Evolutionary conservation across 352 stramenopile species (phyloP), one percentile per base, ranked within the genome.

Genomic region (Phytopythium boreale): DNA sequence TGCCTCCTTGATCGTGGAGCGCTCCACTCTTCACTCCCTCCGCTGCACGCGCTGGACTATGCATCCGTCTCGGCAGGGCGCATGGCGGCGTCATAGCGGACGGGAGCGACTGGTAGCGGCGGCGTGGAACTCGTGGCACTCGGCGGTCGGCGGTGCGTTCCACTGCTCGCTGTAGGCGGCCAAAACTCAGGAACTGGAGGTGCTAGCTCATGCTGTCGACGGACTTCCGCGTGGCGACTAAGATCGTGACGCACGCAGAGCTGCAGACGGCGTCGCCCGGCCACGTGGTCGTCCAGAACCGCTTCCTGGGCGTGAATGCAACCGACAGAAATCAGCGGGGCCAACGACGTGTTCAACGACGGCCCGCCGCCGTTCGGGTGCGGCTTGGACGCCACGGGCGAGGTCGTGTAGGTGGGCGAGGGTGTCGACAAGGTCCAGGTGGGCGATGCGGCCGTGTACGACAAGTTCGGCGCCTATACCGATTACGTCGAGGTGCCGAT

Each of bases 321-420:
- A 79, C 74, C 24, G 74, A 85, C 59, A n/a, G n/a, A n/a, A n/a
- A 71, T 88, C 58, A 84, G 79, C 65, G 19, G 84, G 4, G 82
- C 76, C 2, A 72, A 67, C 44, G 79, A 73, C 26, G 61, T 52
- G 7, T 85, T 83, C 69, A 60, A 63, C 24, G 20, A 61, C 9
- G 60, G 71, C 8, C 59, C 68, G 6, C 75, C 75, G 34, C 79
- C 79, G 17, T 88, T 88, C 56, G 75, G 70, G 24, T 84, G 76
- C 22, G 78, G 78, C 19, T 37, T 87, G 15, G 74, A 87, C 2
- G 74, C 65, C 57, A 72, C 76, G 7, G 78, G 79, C 15, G 61
- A 79, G 12, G 69, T 88, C 14, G 62, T 63, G 1, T 65, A 51
- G 0, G 49, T 88, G 14, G 72, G 76, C 9, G 68, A 76, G 11